phyloP scores from a whole-genome alignment of 2,329 filamentous ascomycete genomes.

The Diplocarpon rosae region DNA sequence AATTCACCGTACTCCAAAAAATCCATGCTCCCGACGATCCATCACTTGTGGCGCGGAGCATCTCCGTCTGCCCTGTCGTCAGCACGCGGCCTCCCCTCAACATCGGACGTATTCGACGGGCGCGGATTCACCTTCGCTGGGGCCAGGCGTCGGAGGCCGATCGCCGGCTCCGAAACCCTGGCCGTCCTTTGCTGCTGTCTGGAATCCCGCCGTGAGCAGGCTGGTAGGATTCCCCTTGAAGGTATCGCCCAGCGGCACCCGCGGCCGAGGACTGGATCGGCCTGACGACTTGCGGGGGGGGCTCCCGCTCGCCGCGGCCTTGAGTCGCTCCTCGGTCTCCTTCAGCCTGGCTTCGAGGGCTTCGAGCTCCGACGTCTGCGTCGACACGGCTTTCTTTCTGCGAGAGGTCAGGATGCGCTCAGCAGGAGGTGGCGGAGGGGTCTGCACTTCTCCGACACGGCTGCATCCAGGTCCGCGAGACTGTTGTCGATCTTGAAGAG shows the following conservation, averaged over 20 bases:
- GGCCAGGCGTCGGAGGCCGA: slow-evolving; percentile 26
- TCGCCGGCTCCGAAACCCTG: slow-evolving; percentile 13
- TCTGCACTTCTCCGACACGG: slow-evolving; percentile 66
- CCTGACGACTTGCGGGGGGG: slow-evolving; percentile 7
- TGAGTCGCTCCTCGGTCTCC: slow-evolving; percentile 74
- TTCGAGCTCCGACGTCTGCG: slow-evolving; percentile 70
- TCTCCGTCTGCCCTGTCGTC: slow-evolving; percentile 23
- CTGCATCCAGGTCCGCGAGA: slow-evolving; percentile 60
- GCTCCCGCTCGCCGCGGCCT: slow-evolving; percentile 23
- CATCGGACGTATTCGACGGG: slow-evolving; percentile 24
- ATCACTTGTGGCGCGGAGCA: slow-evolving; percentile 8
- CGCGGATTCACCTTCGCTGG: slow-evolving; percentile 28
- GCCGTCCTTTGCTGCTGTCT: slow-evolving; percentile 5
- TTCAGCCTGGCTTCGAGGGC: slow-evolving; percentile 73
- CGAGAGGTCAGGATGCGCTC: slow-evolving; percentile 1
- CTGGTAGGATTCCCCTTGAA: slow-evolving; percentile 15
- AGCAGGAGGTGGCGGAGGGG: not conserved
- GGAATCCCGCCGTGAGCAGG: slow-evolving; percentile 14
- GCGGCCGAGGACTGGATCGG: slow-evolving; percentile 16
- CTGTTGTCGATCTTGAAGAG: slow-evolving; percentile 82
- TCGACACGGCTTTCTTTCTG: slow-evolving; percentile 71
- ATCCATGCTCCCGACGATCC: slow-evolving; percentile 7
- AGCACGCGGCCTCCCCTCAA: slow-evolving; percentile 15
- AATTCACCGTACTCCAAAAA: slow-evolving; percentile 9
- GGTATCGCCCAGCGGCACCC: slow-evolving; percentile 15